phyloP scores from a whole-genome alignment of 176 grass and related monocot species.

The Oryza coarctata region DNA sequence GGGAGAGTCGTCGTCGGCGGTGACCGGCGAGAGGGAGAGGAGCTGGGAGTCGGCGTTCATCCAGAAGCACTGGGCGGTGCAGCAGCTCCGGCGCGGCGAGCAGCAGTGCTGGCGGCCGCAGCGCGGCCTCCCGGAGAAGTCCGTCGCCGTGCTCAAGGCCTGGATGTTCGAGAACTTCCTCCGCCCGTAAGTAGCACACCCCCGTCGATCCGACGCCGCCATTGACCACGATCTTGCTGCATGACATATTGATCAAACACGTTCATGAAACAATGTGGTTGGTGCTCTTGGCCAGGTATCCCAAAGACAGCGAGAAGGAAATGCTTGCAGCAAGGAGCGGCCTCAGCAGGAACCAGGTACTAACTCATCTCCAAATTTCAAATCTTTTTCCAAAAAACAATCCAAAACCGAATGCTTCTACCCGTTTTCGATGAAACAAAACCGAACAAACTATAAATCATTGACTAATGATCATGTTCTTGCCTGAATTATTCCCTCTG shows the following conservation, averaged over 20 bases:
- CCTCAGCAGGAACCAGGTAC: constrained; percentile 75
- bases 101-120: constrained; percentile 83
- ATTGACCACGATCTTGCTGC: neutral
- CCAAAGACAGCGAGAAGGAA: constrained; percentile 81
- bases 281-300: constrained; percentile 56
- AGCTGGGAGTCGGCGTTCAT: constrained; percentile 64
- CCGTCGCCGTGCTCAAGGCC: constrained; percentile 75
- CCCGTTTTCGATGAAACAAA: neutral
- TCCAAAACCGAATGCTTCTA: neutral
- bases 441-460: neutral
- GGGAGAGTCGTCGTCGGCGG: constrained; percentile 17
- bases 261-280: neutral
- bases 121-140: constrained; percentile 77
- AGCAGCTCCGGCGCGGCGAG: constrained; percentile 54
- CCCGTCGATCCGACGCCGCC: neutral
- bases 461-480: neutral
- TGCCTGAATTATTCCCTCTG: neutral
- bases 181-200: constrained; percentile 55
- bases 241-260: neutral
- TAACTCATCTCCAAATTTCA: neutral
- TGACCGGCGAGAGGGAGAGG: constrained; percentile 31
- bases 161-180: constrained; percentile 98
- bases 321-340: constrained; percentile 74
- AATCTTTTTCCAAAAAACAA: neutral
- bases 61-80: constrained; percentile 65